Evolutionary conservation across 345 rosid genomes (phyloP).

Genomic region (Citrus cavaleriei): DNA sequence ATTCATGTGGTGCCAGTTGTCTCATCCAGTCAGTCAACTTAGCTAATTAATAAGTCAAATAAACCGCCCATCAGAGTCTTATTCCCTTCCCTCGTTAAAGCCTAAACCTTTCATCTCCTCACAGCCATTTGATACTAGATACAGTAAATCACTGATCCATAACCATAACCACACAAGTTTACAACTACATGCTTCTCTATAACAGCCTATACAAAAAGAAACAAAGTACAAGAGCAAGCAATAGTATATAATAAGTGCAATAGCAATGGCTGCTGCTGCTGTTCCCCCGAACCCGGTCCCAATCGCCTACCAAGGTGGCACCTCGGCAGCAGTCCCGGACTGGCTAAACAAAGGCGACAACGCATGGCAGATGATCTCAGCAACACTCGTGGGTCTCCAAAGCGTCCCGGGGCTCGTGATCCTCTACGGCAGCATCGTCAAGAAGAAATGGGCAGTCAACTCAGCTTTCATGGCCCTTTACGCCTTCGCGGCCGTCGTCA

Average conservation of each 20-base stretch:
- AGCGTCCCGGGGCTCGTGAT: conserved; percentile 46
- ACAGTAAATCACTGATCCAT: not conserved
- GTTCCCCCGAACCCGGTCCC: conserved; percentile 31
- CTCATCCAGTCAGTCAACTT: not conserved
- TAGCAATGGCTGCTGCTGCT: conserved; percentile 4
- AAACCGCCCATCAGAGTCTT: not conserved
- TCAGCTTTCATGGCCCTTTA: conserved; percentile 55
- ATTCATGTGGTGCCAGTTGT: not conserved
- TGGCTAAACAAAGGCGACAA: conserved; percentile 55
- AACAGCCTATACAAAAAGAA: no score
- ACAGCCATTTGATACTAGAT: not conserved
- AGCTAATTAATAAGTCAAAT: not conserved
- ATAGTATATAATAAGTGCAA: no score
- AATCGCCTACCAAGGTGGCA: conserved; percentile 29
- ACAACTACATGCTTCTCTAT: no score
- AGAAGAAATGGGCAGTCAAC: conserved; percentile 47
- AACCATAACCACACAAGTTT: no score
- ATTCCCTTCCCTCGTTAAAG: no score
- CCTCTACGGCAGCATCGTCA: conserved; percentile 47
- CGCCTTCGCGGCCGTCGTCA: conserved; percentile 41
- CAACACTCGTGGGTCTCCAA: conserved; percentile 46
- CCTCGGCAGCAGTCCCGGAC: conserved; percentile 28
- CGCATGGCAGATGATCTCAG: conserved; percentile 48
- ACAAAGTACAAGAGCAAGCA: no score
- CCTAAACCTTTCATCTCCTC: no score